Evolutionary conservation across 257 asterid genomes (phyloP), one percentile per base, ranked within the genome.

Genomic region (Oldenlandia corymbosa): DNA sequence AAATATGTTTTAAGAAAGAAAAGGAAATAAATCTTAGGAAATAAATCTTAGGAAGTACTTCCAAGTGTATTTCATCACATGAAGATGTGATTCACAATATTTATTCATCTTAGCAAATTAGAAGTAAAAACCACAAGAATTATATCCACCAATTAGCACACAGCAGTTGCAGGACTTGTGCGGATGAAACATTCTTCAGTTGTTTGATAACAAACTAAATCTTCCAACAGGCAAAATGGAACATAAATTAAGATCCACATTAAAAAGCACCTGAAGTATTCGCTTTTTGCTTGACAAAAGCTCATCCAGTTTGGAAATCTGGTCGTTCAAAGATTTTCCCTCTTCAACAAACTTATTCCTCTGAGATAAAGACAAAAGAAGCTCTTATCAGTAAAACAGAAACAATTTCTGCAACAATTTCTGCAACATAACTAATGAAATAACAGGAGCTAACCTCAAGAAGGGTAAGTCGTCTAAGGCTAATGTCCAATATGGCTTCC

Each of bases 401-500:
- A 18, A 43, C 61, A 37, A 17, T 20, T 58, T n/a, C n/a, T n/a
- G n/a, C n/a, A n/a, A n/a, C n/a, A n/a, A n/a, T n/a, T n/a, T n/a
- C n/a, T n/a, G n/a, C n/a, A n/a, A n/a, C n/a, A n/a, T n/a, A n/a
- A n/a, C n/a, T n/a, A 36, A 17, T 11, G 23, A 10, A 23, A 23
- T 23, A 57, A 55, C 42, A 1, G 42, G 8, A 55, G 49, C 45
- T 68, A 79, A 89, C 97, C 96, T 93, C 97, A 23, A 90, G 97
- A 57, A 80, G 86, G 24, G 97, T 85, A 47, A 93, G 85, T 85
- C 82, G 86, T 81, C 96, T 84, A 70, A 93, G 90, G 86, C 91
- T 93, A 74, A 93, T 87, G 81, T 93, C 99, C 81, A 93, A 60
- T 71, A 93, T 83, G 42, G 99, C 96, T 53, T 93, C 97, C 52